Evolutionary conservation across 306 rosid species (phyloP).

Genomic region (Styphnolobium japonicum): DNA sequence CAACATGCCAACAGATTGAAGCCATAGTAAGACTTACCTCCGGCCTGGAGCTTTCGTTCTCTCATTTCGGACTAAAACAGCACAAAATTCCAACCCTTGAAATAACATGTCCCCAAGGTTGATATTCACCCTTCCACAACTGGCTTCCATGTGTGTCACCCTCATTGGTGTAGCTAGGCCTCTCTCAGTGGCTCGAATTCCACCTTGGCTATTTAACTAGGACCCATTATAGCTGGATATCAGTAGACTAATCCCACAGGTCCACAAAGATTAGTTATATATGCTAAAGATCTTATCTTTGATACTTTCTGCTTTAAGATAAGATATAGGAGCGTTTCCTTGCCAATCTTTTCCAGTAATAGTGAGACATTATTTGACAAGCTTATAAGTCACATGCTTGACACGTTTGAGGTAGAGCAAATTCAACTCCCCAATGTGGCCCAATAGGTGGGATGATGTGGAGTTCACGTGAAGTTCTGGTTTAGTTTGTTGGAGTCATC

Average conservation of each 20-base stretch:
- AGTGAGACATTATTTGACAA: constrained; percentile 53
- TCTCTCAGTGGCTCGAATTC: constrained; percentile 25
- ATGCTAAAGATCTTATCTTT: constrained; percentile 53
- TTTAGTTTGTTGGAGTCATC: constrained; percentile 20
- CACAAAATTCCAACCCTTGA: constrained; percentile 43
- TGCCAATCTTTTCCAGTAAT: constrained; percentile 37
- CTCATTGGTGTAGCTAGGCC: constrained; percentile 21
- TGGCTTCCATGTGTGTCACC: constrained; percentile 18
- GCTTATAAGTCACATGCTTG: constrained; percentile 24
- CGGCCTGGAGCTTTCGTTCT: constrained; percentile 31
- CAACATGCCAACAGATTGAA: constrained; percentile 10
- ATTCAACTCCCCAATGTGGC: constrained; percentile 7
- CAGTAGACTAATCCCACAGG: constrained; percentile 1
- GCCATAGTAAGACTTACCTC: constrained; percentile 24
- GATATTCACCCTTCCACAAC: constrained; percentile 16
- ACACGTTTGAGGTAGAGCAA: constrained; percentile 25
- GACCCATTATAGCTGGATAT: constrained; percentile 40
- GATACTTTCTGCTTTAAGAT: constrained; percentile 38
- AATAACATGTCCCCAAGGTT: constrained; percentile 36
- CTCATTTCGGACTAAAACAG: constrained; percentile 12
- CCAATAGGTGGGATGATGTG: neutral
- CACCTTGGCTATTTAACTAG: constrained; percentile 7
- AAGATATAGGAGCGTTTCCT: constrained; percentile 37
- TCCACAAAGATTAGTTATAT: constrained; percentile 34
- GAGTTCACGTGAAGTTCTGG: constrained; percentile 44